Evolutionary conservation across 257 asterid species (phyloP), one percentile per base, ranked within the genome.

Genomic region (Solanum peruvianum): DNA sequence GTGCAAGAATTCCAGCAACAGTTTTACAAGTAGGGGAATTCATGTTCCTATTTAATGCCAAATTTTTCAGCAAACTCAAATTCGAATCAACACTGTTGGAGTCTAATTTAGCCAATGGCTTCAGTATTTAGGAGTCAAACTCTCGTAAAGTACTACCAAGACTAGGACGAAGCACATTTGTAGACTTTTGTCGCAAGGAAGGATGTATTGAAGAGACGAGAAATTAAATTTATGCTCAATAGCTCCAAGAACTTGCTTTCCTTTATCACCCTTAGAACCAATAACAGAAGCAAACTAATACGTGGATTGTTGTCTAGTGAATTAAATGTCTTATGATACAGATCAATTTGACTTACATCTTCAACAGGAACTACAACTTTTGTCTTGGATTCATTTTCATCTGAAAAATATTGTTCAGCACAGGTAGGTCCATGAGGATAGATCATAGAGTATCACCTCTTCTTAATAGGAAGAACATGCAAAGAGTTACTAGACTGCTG

Each of bases 391-490:
- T 88, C 90, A 56, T 45, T 72, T 58, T 35, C 93, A 87, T 81
- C 88, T 2, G 73, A 23, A 8, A 87, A 82, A 52, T 90, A 52
- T 7, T 86, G 86, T 60, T 92, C 96, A 87, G 90, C 92, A 2
- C 31, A 89, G 33, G 94, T 84, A 89, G 95, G 93, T 71, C 95
- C 88, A 16, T 88, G 67, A 2, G 93, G 88, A 62, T 87, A 89
- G 69, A 91, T 45, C 66, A 93, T 76, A 3, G 93, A 92, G 88
- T 92, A 91, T 86, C 93, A 93, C 90, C 98, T 94, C 88, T 95
- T 96, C 95, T 95, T 96, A 7, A 93, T 91, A 44, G 98, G 99
- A 88, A 95, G 91, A 88, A 91, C 89, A 73, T 91, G 86, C 27
- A 90, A 91, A 73, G 87, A 89, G 88, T 86, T 86, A 88, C 90